Conservation (phyloP, 2,329 filamentous ascomycete species). For the Botryosphaeria dothidea region DNA sequence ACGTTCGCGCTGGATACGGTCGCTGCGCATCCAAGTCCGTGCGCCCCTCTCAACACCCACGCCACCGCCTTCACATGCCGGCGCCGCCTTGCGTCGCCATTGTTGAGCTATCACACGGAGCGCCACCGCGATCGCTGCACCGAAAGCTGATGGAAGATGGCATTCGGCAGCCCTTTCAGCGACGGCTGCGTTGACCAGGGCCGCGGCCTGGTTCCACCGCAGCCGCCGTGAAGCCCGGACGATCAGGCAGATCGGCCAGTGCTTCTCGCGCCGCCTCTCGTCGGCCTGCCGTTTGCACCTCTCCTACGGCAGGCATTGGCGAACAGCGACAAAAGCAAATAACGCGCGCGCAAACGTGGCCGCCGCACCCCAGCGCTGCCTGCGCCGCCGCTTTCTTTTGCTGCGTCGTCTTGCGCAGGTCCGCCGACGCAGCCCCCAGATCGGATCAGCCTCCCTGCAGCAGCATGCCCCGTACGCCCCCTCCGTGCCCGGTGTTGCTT, state of each 20-base stretch:
- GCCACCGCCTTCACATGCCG: not conserved
- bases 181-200: constrained; percentile 10
- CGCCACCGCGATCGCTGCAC: constrained; percentile 4
- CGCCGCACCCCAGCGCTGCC: not conserved
- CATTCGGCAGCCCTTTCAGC: constrained; percentile 15
- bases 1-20: too few relatives aligned
- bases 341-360: constrained; percentile 4
- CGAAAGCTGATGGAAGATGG: constrained; percentile 13
- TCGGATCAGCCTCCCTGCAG: not conserved
- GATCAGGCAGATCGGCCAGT: constrained; percentile 15
- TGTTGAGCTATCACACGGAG: constrained; percentile 9
- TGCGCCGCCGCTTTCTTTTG: not conserved
- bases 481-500: not conserved
- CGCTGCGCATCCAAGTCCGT: too few relatives aligned
- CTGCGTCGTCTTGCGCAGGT: not conserved
- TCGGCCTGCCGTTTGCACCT: constrained; percentile 8
- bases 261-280: constrained; percentile 3
- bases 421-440: not conserved
- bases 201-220: constrained; percentile 10
- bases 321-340: not conserved
- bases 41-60: not conserved
- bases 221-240: constrained; percentile 15
- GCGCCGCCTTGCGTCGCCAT: not conserved
- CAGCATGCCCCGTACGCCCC: too few relatives aligned
- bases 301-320: constrained; percentile 10